Evolutionary conservation across 1,284 basidiomycete species (phyloP).

Genomic region (Somion occarium): DNA sequence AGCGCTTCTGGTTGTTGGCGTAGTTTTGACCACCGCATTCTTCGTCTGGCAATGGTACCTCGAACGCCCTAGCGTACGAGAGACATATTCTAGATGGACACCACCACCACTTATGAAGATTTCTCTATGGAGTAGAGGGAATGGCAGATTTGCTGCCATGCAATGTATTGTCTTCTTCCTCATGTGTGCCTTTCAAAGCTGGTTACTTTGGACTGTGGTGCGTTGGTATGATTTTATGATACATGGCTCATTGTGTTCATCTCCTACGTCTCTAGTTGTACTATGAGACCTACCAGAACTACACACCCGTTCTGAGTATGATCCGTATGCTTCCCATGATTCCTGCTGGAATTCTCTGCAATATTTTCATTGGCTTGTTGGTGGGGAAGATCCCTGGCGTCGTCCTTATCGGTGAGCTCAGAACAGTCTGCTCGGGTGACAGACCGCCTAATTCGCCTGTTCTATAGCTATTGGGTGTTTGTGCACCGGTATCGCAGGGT

Average conservation of each 20-base stretch:
- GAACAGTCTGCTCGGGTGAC: too few relatives aligned
- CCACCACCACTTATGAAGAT: conserved; percentile 63
- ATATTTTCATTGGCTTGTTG: conserved; percentile 58
- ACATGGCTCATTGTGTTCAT: too few relatives aligned
- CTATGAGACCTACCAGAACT: conserved; percentile 53
- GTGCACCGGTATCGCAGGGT: conserved; percentile 51
- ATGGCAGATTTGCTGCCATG: conserved; percentile 55
- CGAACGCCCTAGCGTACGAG: conserved; percentile 30
- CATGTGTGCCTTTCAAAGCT: conserved; percentile 56
- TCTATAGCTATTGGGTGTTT: conserved; percentile 46
- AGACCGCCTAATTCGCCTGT: too few relatives aligned
- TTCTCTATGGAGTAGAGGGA: conserved; percentile 54
- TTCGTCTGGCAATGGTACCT: conserved; percentile 63
- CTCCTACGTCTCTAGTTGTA: conserved; percentile 54
- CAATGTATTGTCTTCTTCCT: conserved; percentile 60
- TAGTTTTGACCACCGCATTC: conserved; percentile 55
- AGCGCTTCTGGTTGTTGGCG: conserved; percentile 53
- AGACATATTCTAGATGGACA: conserved; percentile 22
- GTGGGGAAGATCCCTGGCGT: conserved; percentile 47
- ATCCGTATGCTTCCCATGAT: conserved; percentile 69
- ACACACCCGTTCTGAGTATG: conserved; percentile 59
- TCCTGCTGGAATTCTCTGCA: conserved; percentile 23
- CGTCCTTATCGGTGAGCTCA: conserved; percentile 47
- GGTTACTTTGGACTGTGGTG: conserved; percentile 49
- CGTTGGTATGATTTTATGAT: too few relatives aligned